phyloP scores from a whole-genome alignment of 345 rosid species.

The Eucalyptus tenuipes region DNA sequence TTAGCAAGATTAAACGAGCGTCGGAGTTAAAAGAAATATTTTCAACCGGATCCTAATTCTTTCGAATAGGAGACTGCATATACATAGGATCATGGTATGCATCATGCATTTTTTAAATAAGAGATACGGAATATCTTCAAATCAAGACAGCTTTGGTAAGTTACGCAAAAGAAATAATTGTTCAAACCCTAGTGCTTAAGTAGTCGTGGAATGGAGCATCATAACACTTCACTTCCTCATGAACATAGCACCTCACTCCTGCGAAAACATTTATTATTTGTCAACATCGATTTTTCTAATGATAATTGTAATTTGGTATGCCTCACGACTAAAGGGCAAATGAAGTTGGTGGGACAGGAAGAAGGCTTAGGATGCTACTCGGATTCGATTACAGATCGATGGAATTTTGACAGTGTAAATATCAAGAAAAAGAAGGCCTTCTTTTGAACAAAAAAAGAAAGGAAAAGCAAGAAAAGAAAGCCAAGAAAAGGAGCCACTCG shows the following conservation, averaged over 20 bases:
- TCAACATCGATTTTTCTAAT: neutral
- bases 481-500: neutral
- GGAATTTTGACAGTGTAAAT: neutral
- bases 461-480: neutral
- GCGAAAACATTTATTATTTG: neutral
- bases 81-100: neutral
- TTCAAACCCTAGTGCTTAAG: neutral
- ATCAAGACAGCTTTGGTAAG: neutral
- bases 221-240: neutral
- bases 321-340: neutral
- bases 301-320: neutral
- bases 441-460: neutral
- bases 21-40: neutral
- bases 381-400: neutral
- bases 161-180: neutral
- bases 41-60: neutral
- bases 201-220: neutral
- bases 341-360: neutral
- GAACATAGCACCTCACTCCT: neutral
- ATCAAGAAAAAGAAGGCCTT: neutral
- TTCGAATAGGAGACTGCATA: neutral
- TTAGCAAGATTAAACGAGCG: neutral
- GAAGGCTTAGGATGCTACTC: neutral
- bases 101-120: neutral
- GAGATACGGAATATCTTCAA: neutral